Conservation (phyloP, 2,329 filamentous ascomycete species). For the Pyrenophora teres region DNA sequence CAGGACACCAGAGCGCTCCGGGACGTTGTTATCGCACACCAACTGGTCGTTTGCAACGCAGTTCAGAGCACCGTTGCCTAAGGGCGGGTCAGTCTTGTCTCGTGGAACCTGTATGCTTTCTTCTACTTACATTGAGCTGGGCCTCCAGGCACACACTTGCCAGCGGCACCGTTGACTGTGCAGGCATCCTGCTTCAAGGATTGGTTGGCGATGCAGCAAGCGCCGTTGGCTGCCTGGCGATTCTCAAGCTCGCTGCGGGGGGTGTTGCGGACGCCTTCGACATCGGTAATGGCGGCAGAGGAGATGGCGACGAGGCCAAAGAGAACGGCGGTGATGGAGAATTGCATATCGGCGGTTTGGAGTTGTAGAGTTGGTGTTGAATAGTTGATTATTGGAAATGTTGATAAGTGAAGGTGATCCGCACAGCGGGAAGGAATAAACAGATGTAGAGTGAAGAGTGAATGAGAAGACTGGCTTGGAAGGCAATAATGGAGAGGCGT, state of each 20-base stretch:
- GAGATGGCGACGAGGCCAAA: slow-evolving; percentile 26
- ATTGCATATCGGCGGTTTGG: slow-evolving; percentile 12
- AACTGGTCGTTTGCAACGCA: slow-evolving; percentile 25
- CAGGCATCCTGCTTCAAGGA: slow-evolving; percentile 19
- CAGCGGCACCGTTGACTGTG: slow-evolving; percentile 20
- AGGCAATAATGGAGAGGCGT: neutral
- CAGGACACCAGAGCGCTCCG: slow-evolving; percentile 20
- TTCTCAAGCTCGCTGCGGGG: slow-evolving; percentile 14
- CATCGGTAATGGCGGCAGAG: slow-evolving; percentile 21
- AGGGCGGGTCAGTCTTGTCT: neutral
- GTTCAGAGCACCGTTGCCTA: slow-evolving; percentile 23
- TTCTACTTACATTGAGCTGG: slow-evolving; percentile 18
- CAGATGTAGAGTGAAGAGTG: slow-evolving; percentile 15
- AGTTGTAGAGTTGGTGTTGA: neutral
- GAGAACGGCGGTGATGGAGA: slow-evolving; percentile 20
- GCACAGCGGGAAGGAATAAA: slow-evolving; percentile 22
- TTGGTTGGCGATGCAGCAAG: slow-evolving; percentile 22
- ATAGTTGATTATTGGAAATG: slow-evolving; percentile 3
- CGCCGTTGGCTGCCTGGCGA: slow-evolving; percentile 20
- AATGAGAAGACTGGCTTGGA: slow-evolving; percentile 21
- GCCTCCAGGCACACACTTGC: slow-evolving; percentile 25
- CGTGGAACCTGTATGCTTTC: neutral
- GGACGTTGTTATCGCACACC: slow-evolving; percentile 19
- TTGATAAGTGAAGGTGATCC: slow-evolving; percentile 20
- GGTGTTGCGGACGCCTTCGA: slow-evolving; percentile 19